phyloP scores from a whole-genome alignment of 139 green algal species.

The Deuterostichococcus epilithicus region DNA sequence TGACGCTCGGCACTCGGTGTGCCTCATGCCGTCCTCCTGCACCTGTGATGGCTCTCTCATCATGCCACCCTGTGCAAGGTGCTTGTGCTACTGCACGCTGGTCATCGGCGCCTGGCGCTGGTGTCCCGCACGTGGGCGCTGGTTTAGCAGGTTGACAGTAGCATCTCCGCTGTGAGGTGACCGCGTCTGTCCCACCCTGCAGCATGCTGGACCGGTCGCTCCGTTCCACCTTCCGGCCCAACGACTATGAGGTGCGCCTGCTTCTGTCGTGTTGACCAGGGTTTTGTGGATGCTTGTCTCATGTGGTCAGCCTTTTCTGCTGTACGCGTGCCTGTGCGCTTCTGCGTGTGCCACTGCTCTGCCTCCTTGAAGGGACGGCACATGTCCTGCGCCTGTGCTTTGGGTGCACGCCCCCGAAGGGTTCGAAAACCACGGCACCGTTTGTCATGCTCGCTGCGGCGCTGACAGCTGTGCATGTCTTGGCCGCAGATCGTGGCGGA shows the following conservation, averaged over 20 bases:
- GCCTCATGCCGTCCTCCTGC: neutral
- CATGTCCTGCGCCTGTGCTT: too few species aligned
- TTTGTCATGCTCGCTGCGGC: neutral
- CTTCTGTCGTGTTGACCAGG: too few species aligned
- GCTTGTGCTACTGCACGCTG: neutral
- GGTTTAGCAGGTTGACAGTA: neutral
- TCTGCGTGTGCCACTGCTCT: too few species aligned
- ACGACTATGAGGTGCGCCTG: slow-evolving; percentile 30
- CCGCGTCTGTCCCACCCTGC: neutral
- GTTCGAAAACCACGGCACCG: too few species aligned
- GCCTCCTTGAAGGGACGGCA: too few species aligned
- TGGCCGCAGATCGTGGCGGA: neutral
- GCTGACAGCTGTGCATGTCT: neutral
- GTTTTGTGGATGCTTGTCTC: neutral
- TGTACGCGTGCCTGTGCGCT: too few species aligned
- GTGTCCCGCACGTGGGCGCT: neutral
- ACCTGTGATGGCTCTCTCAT: neutral
- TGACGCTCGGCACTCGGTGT: neutral
- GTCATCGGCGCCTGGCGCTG: neutral
- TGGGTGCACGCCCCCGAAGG: too few species aligned
- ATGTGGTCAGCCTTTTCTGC: neutral
- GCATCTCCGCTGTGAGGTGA: neutral
- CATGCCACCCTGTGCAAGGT: neutral
- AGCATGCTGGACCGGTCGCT: slow-evolving; percentile 19
- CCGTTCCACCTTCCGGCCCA: slow-evolving; percentile 33